Conservation (phyloP, 2,329 filamentous ascomycete species). For the Ophiostoma piceae region DNA sequence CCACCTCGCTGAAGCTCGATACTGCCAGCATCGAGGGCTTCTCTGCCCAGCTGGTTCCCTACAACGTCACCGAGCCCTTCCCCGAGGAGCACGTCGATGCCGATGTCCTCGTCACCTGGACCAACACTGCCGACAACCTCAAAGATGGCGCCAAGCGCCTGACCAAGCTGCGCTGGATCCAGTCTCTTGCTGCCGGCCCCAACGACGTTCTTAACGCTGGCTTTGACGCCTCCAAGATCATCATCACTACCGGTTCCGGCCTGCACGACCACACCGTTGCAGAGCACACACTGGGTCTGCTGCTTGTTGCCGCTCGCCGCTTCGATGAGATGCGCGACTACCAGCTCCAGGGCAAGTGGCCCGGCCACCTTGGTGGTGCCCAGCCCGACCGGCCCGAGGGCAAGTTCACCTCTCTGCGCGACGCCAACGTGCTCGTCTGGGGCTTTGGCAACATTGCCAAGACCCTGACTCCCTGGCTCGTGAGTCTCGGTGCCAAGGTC, state of each 20-base stretch:
- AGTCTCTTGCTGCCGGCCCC: constrained; percentile 46
- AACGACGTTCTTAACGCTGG: constrained; percentile 47
- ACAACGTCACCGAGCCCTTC: constrained; percentile 40
- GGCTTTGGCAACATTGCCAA: constrained; percentile 48
- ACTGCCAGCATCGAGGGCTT: constrained; percentile 28
- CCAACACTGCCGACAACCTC: constrained; percentile 41
- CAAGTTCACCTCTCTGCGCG: constrained; percentile 42
- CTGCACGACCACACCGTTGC: constrained; percentile 46
- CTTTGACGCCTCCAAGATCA: constrained; percentile 38
- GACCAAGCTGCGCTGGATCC: constrained; percentile 45
- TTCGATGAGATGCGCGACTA: constrained; percentile 45
- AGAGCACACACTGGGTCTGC: constrained; percentile 44
- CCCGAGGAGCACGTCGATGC: constrained; percentile 43
- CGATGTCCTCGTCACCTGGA: constrained; percentile 44
- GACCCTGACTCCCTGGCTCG: constrained; percentile 39
- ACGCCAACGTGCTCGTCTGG: constrained; percentile 43
- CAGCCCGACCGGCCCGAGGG: constrained; percentile 35
- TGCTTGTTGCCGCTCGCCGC: constrained; percentile 37
- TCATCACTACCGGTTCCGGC: constrained; percentile 43
- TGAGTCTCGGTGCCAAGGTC: constrained; percentile 50
- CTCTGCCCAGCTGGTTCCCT: constrained; percentile 30
- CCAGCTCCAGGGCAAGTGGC: constrained; percentile 42
- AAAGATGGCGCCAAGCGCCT: constrained; percentile 41
- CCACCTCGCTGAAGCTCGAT: constrained; percentile 30
- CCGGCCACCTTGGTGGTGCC: constrained; percentile 43